These are phyloP conservation scores for Aureobasidium melanogenum DNA, from an alignment of 2,329 filamentous ascomycete genomes.

Conservation along the genomic window DNA sequence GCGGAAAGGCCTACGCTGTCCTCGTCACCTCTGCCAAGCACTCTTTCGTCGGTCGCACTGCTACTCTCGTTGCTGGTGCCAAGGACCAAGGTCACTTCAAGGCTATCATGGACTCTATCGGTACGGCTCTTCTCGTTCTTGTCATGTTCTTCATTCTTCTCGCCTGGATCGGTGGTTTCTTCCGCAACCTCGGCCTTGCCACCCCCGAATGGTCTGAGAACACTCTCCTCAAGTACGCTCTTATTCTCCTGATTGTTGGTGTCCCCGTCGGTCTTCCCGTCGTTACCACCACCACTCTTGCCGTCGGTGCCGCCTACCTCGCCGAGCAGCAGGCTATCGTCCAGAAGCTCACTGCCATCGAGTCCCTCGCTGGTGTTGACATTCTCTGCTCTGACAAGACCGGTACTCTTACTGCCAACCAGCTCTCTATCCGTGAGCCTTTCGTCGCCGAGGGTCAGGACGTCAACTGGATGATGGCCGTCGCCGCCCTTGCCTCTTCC, in stretches of 20 bases:
- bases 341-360: slow-evolving; percentile 70
- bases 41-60: slow-evolving; percentile 71
- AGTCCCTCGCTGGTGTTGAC: slow-evolving; percentile 67
- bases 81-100: slow-evolving; percentile 73
- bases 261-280: slow-evolving; percentile 73
- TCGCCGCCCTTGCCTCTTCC: slow-evolving; percentile 65
- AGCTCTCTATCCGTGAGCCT: slow-evolving; percentile 67
- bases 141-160: slow-evolving; percentile 70
- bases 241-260: slow-evolving; percentile 67
- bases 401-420: slow-evolving; percentile 66
- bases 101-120: slow-evolving; percentile 75
- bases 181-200: slow-evolving; percentile 58
- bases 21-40: slow-evolving; percentile 58
- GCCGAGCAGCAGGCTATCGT: slow-evolving; percentile 72
- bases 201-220: slow-evolving; percentile 48
- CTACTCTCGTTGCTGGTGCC: slow-evolving; percentile 63
- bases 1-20: slow-evolving; percentile 65
- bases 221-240: slow-evolving; percentile 59
- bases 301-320: slow-evolving; percentile 68
- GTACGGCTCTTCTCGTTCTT: slow-evolving; percentile 62
- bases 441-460: slow-evolving; percentile 69
- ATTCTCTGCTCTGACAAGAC: slow-evolving; percentile 78
- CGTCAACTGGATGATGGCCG: slow-evolving; percentile 79
- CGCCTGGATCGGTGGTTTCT: slow-evolving; percentile 72
- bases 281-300: slow-evolving; percentile 68